phyloP scores from a whole-genome alignment of 345 rosid species.

The Aquilaria malaccensis region DNA sequence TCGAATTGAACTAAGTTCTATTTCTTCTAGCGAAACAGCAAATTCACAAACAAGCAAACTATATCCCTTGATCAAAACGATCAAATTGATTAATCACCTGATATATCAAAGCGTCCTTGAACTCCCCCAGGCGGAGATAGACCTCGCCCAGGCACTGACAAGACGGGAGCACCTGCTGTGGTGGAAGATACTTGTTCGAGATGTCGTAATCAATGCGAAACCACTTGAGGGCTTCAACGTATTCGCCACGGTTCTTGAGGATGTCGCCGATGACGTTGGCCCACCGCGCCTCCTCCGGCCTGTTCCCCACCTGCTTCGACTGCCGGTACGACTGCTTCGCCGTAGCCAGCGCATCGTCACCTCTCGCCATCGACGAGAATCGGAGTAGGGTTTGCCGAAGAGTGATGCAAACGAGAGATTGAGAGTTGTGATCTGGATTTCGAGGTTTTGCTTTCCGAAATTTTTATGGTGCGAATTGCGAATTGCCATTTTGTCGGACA shows the following conservation, averaged over 20 bases:
- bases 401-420: too few species aligned
- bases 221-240: constrained; percentile 86
- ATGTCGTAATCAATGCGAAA: constrained; percentile 71
- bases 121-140: constrained; percentile 58
- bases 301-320: constrained; percentile 65
- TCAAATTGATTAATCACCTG: constrained; percentile 36
- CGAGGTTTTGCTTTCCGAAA: too few species aligned
- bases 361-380: constrained; percentile 34
- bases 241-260: constrained; percentile 79
- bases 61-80: background rate
- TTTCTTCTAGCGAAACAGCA: background rate
- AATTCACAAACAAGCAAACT: background rate
- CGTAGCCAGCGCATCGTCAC: constrained; percentile 31
- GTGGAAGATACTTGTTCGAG: constrained; percentile 52
- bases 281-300: constrained; percentile 90
- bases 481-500: too few species aligned
- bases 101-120: constrained; percentile 61
- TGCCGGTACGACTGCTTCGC: constrained; percentile 63
- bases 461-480: too few species aligned
- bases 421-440: too few species aligned
- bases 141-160: constrained; percentile 93
- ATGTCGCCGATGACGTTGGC: constrained; percentile 79
- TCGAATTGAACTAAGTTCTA: too few species aligned
- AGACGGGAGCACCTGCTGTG: constrained; percentile 68
- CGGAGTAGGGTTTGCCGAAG: too few species aligned